Conservation (phyloP, 2,329 filamentous ascomycete species). For the Corynespora cassiicola region DNA sequence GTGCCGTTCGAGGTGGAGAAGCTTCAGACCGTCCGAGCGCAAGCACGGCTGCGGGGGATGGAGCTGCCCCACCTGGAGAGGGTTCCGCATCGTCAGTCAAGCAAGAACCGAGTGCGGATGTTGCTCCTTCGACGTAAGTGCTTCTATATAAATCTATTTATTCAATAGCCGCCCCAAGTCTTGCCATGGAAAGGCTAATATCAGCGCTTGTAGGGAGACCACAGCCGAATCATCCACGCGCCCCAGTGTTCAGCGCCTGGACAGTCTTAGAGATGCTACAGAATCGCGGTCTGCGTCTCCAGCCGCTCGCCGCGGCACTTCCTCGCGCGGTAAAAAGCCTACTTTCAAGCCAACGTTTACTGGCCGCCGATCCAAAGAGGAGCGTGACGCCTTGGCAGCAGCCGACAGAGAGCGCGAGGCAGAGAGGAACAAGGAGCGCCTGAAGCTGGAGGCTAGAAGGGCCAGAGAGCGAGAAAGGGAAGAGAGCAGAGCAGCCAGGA, state of each 20-base stretch:
- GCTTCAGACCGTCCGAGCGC: slow-evolving; percentile 8
- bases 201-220: too few species aligned
- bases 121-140: too few species aligned
- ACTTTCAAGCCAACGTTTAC: slow-evolving; percentile 48
- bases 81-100: too few species aligned
- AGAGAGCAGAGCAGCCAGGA: slow-evolving; percentile 26
- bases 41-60: too few species aligned
- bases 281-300: slow-evolving; percentile 40
- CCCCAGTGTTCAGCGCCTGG: slow-evolving; percentile 32
- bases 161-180: too few species aligned
- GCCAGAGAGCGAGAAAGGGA: slow-evolving; percentile 25
- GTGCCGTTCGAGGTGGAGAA: slow-evolving; percentile 13
- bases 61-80: background rate
- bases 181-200: too few species aligned
- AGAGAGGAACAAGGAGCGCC: slow-evolving; percentile 43
- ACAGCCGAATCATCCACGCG: slow-evolving; percentile 23
- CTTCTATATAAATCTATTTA: too few species aligned
- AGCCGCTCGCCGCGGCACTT: slow-evolving; percentile 32
- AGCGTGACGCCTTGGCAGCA: slow-evolving; percentile 51
- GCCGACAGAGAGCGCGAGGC: slow-evolving; percentile 47
- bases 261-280: too few species aligned
- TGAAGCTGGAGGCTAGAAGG: slow-evolving; percentile 33
- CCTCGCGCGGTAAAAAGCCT: slow-evolving; percentile 35
- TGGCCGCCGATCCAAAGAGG: slow-evolving; percentile 52
- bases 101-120: too few species aligned